Base-by-base conservation (phyloP, 2,329 filamentous ascomycete genomes). In the Rutstroemia sydowiana region DNA sequence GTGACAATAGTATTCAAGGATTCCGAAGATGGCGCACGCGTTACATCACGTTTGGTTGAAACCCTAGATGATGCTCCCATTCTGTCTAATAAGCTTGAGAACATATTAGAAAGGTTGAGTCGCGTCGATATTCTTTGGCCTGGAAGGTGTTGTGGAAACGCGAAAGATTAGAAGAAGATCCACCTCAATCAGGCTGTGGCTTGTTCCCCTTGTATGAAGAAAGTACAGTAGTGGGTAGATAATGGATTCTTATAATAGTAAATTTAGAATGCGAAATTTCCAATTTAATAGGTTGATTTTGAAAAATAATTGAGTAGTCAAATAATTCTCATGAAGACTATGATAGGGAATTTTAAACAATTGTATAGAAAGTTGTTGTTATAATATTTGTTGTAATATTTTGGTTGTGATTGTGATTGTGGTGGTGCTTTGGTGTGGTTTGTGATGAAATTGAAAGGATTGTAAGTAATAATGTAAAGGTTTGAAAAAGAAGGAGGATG, bases 1-100 rank as follows among this genome's bases (percentile, higher is more conserved):
- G 63, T 65, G 40, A 61, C 58, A 31, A 53, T 47, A 45, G 63
- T 65, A 10, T 57, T 40, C 21, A 59, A 48, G 9, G 64, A 66
- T 36, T 63, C 60, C 18, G 59, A 52, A 11, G 63, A 59, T 13
- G 59, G 58, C 30, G 58, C 61, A 55, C 62, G 62, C 57, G 54
- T 54, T 53, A 55, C 45, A 16, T 59, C 58, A 21, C 42, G 46
- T 18, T 47, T 52, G 41, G 26, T 48, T n/a, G 47, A 23, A 20
- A 56, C n/a, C 36, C 34, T 34, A 45, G 61, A 54, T n/a, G 52
- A 42, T 16, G 53, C 51, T 20, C 48, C 52, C 53, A 63, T 58
- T 31, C 51, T 55, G 9, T 60, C 56, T n/a, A 55, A 45, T 11
- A 62, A 51, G 18, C 54, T 48, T 26, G 57, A 59, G 43, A 61